These are phyloP conservation scores for Aspergillus bombycis DNA, from an alignment of 2,329 filamentous ascomycete genomes.

Conservation along the genomic window DNA sequence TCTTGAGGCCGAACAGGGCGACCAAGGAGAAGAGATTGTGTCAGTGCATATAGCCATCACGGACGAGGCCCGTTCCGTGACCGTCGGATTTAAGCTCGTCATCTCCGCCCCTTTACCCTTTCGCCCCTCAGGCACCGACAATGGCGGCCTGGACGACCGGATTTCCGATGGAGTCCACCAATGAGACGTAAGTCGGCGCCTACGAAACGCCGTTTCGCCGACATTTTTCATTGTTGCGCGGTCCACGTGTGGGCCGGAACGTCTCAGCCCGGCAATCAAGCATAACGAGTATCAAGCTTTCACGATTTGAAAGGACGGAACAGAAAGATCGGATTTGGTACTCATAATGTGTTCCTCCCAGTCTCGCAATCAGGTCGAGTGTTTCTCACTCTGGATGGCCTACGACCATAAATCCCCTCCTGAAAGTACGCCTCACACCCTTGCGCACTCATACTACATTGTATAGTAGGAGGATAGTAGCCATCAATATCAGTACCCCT, in stretches of 20 bases:
- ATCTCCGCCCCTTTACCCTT: no score
- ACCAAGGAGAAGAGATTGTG: no score
- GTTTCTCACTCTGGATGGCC: not conserved
- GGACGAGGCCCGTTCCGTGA: not conserved
- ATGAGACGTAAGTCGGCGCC: not conserved
- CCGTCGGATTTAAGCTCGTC: not conserved
- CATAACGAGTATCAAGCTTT: not conserved
- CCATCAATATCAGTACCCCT: not conserved
- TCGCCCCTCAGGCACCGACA: not conserved
- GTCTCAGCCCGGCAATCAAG: not conserved
- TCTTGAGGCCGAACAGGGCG: no score
- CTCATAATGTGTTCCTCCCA: not conserved
- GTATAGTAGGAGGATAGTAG: not conserved
- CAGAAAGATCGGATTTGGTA: not conserved
- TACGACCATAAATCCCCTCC: not conserved
- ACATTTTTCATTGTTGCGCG: not conserved
- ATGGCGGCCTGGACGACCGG: not conserved
- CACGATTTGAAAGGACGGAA: not conserved
- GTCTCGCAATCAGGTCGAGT: not conserved
- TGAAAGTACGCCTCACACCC: not conserved
- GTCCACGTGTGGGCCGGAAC: not conserved
- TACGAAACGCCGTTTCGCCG: not conserved
- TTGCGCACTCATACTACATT: not conserved
- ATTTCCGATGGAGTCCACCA: not conserved
- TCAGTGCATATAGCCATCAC: not conserved